These are phyloP conservation scores for Suhomyces yuchorum DNA, from an alignment of 1,139 yeast genomes.

Conservation along the genomic window DNA sequence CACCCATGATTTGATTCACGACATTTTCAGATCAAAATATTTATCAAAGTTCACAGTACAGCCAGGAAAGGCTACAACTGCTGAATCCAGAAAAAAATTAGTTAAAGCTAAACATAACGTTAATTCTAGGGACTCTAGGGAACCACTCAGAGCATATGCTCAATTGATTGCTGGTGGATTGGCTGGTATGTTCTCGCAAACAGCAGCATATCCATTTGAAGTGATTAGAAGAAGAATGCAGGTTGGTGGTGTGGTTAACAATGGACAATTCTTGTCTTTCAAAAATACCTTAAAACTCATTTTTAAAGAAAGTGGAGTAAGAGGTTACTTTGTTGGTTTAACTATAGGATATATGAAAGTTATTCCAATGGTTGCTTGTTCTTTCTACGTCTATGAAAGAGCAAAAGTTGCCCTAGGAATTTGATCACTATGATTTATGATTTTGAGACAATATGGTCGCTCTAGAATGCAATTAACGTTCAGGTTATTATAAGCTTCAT, in stretches of 20 bases:
- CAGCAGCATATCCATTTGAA: conserved; percentile 97
- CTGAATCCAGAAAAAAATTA: conserved; percentile 12
- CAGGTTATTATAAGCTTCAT: neutral
- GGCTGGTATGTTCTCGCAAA: conserved; percentile 93
- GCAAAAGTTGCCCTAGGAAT: conserved; percentile 70
- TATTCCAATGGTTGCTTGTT: conserved; percentile 96
- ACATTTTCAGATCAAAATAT: conserved; percentile 63
- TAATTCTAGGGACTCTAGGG: conserved; percentile 53
- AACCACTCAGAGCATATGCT: conserved; percentile 85
- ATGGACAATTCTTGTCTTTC: conserved; percentile 61
- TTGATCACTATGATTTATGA: conserved; percentile 10
- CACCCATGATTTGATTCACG: conserved; percentile 91
- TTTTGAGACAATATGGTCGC: conserved; percentile 3
- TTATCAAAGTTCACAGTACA: conserved; percentile 61
- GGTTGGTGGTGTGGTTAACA: conserved; percentile 79
- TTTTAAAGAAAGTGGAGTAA: conserved; percentile 69
- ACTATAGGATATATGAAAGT: conserved; percentile 94
- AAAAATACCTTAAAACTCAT: conserved; percentile 58
- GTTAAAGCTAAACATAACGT: conserved; percentile 28
- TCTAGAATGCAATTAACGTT: neutral
- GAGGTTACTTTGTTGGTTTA: conserved; percentile 91
- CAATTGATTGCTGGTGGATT: conserved; percentile 92
- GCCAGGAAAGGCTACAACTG: conserved; percentile 5
- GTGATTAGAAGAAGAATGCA: conserved; percentile 94
- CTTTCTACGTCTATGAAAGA: conserved; percentile 91